phyloP scores from a whole-genome alignment of 1,139 yeast species.

The Tardiomyces blankii region DNA sequence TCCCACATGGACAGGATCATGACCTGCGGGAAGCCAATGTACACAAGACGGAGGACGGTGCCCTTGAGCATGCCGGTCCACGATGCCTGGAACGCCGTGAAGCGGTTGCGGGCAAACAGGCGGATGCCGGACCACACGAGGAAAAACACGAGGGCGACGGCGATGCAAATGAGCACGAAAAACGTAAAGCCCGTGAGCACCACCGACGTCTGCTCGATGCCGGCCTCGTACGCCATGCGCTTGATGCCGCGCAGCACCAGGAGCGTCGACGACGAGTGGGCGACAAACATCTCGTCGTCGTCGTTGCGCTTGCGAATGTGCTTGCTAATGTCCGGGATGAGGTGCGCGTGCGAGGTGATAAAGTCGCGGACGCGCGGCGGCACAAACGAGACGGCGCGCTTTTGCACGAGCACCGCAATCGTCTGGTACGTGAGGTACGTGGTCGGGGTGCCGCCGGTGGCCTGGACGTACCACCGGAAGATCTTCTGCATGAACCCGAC shows the following conservation, averaged over 20 bases:
- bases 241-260: conserved; percentile 77
- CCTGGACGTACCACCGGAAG: conserved; percentile 88
- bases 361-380: conserved; percentile 14
- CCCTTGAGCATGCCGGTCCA: conserved; percentile 81
- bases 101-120: neutral
- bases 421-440: conserved; percentile 40
- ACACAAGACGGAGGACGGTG: conserved; percentile 64
- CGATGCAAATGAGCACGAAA: conserved; percentile 52
- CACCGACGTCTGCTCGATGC: conserved; percentile 72
- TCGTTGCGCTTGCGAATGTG: conserved; percentile 6
- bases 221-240: conserved; percentile 79
- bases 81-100: conserved; percentile 53
- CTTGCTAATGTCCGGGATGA: conserved; percentile 1
- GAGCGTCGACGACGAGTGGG: conserved; percentile 15
- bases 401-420: conserved; percentile 66
- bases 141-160: conserved; percentile 17
- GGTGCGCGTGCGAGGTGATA: conserved; percentile 11
- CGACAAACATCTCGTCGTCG: conserved; percentile 8
- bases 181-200: conserved; percentile 83
- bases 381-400: conserved; percentile 7
- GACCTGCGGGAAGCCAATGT: conserved; percentile 51
- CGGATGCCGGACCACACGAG: conserved; percentile 6
- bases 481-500: conserved; percentile 72
- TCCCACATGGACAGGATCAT: conserved; percentile 82
- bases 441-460: conserved; percentile 87